Evolutionary conservation across 495 filamentous ascomycete species (phyloP), one percentile per base, ranked within the genome.

Genomic region (Penicillium daleae): DNA sequence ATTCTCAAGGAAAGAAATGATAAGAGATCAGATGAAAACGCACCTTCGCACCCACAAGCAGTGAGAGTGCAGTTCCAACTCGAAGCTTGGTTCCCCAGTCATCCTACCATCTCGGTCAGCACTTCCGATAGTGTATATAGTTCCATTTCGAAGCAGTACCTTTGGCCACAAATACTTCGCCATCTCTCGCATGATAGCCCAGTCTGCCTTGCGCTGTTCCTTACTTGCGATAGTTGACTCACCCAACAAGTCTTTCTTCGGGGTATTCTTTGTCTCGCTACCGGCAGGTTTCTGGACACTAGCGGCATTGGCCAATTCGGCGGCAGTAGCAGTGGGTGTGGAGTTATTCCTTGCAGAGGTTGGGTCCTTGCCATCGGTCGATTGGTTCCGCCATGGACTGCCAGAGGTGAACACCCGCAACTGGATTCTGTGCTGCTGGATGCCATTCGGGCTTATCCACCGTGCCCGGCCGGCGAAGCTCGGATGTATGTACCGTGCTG

Each of bases 151-250:
- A 44, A 13, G 49, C 17, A 60, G 59, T 79, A 86, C 86, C 81
- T 95, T 97, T 31, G 95, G 95, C 95, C 95, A 99, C n/a, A 99
- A 76, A 74, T 99, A 99, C 58, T 85, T 88, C 46, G 90, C 86
- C 93, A 99, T 97, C 74, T 98, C 92, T 77, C 92, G 96, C 81
- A 99, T 94, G 50, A 99, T 99, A 7, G 92, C 92, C 95, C 96
- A 98, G 64, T 99, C 95, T 6, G 93, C 96, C 76, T 92, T 96
- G 50, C 95, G 85, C 77, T 98, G 95, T 74, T 97, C 93, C 67
- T 92, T 90, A 10, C 84, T 90, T 3, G 83, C 81, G 32, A 84
- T 69, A 5, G 74, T 78, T 54, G 82, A 69, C 71, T 89, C 86
- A 29, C 78, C 78, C 37, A 89, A 78, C 40, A 90, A 71, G 56